These are phyloP conservation scores for Stemphylium beticola DNA, from an alignment of 2,329 filamentous ascomycete genomes.

Conservation along the genomic window DNA sequence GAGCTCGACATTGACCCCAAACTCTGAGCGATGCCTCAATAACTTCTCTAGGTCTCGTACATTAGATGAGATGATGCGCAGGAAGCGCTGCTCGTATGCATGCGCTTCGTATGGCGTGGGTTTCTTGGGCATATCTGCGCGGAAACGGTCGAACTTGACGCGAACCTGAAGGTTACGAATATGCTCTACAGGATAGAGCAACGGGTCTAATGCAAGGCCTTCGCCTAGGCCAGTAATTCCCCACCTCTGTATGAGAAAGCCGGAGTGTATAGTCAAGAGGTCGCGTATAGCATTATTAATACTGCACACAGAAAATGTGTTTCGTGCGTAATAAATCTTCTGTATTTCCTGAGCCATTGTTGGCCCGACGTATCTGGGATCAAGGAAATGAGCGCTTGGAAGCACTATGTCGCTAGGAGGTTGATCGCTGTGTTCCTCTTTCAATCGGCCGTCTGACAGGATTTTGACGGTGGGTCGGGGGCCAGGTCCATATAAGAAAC, in stretches of 20 bases:
- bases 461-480: background rate
- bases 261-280: slow-evolving; percentile 15
- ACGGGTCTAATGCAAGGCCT: background rate
- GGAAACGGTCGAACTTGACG: slow-evolving; percentile 31
- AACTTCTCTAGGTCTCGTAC: background rate
- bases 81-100: slow-evolving; percentile 14
- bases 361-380: slow-evolving; percentile 25
- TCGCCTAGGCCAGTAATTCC: background rate
- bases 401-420: slow-evolving; percentile 25
- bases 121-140: background rate
- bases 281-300: slow-evolving; percentile 17
- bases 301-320: slow-evolving; percentile 33
- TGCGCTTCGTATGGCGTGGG: background rate
- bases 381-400: slow-evolving; percentile 28
- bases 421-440: slow-evolving; percentile 26
- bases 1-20: slow-evolving; percentile 24
- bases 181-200: slow-evolving; percentile 14
- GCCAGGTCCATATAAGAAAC: background rate
- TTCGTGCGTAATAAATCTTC: slow-evolving; percentile 26
- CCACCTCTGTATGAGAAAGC: background rate
- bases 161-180: slow-evolving; percentile 31
- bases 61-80: slow-evolving; percentile 1
- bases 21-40: background rate
- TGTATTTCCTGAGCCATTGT: slow-evolving; percentile 19
- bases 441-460: slow-evolving; percentile 25